phyloP scores from a whole-genome alignment of 2,329 filamentous ascomycete species.

The Exserohilum turcica region DNA sequence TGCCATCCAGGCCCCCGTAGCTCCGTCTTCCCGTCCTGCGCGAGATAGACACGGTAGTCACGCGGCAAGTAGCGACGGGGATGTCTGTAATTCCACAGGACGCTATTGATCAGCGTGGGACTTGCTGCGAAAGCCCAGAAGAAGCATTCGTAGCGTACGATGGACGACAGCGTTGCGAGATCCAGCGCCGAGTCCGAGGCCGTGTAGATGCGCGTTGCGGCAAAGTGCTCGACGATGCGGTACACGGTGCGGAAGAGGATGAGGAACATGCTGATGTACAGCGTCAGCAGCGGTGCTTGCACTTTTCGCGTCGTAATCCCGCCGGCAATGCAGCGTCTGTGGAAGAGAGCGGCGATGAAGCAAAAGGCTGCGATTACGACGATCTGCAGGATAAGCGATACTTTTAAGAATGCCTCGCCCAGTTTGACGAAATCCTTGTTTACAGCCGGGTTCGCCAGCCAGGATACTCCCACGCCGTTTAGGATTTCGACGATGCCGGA shows the following conservation, averaged over 20 bases:
- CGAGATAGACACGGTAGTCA: conserved; percentile 57
- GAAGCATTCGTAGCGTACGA: conserved; percentile 55
- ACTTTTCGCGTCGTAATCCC: conserved; percentile 54
- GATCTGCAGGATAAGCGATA: conserved; percentile 56
- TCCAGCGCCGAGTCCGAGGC: conserved; percentile 31
- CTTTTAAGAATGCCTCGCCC: conserved; percentile 54
- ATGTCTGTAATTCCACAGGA: conserved; percentile 56
- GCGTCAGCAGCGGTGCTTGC: conserved; percentile 46
- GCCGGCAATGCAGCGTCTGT: conserved; percentile 47
- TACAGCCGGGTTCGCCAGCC: conserved; percentile 47
- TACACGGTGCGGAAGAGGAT: conserved; percentile 56
- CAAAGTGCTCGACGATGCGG: conserved; percentile 59
- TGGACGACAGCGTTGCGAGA: conserved; percentile 39
- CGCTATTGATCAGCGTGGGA: conserved; percentile 57
- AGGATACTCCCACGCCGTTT: conserved; percentile 55
- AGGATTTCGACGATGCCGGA: conserved; percentile 57
- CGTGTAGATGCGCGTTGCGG: conserved; percentile 50
- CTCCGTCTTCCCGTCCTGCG: conserved; percentile 27
- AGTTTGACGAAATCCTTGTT: conserved; percentile 39
- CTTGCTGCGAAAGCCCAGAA: conserved; percentile 59
- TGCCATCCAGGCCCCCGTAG: conserved; percentile 33
- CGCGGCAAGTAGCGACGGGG: conserved; percentile 56
- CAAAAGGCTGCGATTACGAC: conserved; percentile 55
- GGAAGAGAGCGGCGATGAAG: conserved; percentile 51
- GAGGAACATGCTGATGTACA: conserved; percentile 53